These are phyloP conservation scores for Aspergillus luchuensis DNA, from an alignment of 2,329 filamentous ascomycete genomes.

Conservation along the genomic window DNA sequence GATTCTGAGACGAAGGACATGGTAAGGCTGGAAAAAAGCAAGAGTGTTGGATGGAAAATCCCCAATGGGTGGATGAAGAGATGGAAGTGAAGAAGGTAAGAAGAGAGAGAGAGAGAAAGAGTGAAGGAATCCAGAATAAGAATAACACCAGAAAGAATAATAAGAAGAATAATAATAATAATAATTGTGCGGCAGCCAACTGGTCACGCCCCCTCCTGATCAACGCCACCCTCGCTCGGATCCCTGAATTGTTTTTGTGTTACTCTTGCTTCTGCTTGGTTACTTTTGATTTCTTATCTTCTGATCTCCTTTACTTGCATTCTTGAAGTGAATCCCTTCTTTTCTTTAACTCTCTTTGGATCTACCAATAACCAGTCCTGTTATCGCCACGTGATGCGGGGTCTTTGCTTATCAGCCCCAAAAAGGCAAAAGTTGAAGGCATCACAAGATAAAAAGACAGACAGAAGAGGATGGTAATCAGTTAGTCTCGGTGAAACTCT, in stretches of 20 bases:
- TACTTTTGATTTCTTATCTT: neutral
- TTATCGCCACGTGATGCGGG: conserved; percentile 28
- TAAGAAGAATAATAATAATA: no score
- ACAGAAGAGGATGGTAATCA: no score
- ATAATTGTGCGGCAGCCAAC: neutral
- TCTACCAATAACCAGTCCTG: conserved; percentile 9
- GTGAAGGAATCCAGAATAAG: conserved; percentile 2
- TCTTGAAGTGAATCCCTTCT: no score
- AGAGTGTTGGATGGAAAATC: conserved; percentile 2
- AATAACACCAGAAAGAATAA: neutral
- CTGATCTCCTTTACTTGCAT: no score
- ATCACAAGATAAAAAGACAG: neutral
- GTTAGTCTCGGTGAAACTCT: neutral
- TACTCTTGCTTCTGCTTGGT: neutral
- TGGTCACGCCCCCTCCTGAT: neutral
- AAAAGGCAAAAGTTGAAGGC: neutral
- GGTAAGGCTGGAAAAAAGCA: conserved; percentile 10
- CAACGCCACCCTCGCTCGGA: neutral
- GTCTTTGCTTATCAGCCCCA: conserved; percentile 18
- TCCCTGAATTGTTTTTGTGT: neutral
- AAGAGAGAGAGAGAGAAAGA: neutral
- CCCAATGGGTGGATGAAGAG: neutral
- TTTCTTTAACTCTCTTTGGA: no score
- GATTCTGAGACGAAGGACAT: conserved; percentile 24
- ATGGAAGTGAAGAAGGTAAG: conserved; percentile 3